Percentiles rank a stretch among this genome's conserved stretches.
phyloP scores from a whole-genome alignment of 768 basidiomycete genomes.

The Suillus subalutaceus region DNA sequence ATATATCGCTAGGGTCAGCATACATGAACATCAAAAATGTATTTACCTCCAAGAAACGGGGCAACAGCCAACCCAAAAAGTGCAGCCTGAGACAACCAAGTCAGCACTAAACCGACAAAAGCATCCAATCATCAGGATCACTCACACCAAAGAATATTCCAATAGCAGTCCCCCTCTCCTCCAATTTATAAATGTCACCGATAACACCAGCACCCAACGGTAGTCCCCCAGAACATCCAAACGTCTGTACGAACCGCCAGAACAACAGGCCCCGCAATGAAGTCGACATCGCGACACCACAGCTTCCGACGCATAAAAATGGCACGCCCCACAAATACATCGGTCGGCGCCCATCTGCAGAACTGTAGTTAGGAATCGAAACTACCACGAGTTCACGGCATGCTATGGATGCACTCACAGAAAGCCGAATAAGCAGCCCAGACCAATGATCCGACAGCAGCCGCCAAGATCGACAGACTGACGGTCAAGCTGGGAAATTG shows the following conservation, averaged over 20 bases:
- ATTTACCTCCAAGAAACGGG: too few species aligned
- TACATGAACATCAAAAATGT: background rate
- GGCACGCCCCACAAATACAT: constrained; percentile 65
- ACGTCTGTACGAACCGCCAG: constrained; percentile 66
- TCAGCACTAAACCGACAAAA: too few species aligned
- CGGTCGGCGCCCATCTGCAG: constrained; percentile 17
- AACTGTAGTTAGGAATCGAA: too few species aligned
- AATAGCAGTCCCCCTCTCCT: too few species aligned
- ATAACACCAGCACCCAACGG: constrained; percentile 57
- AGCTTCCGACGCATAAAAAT: constrained; percentile 56
- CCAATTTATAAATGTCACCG: too few species aligned
- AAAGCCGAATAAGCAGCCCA: constrained; percentile 50
- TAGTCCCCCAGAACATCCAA: constrained; percentile 59
- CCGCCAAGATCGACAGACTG: constrained; percentile 52
- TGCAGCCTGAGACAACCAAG: too few species aligned
- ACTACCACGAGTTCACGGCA: too few species aligned
- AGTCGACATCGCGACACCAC: constrained; percentile 56
- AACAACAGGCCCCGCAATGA: constrained; percentile 52
- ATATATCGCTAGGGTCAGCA: background rate
- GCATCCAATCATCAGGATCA: too few species aligned
- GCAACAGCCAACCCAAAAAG: too few species aligned
- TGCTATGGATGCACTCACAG: too few species aligned
- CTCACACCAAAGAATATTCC: too few species aligned
- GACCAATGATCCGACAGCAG: constrained; percentile 48
- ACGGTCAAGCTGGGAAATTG: constrained; percentile 43